These are phyloP conservation scores for Rhodotorula sp. DNA, from an alignment of 1,284 basidiomycete species.

Conservation along the genomic window DNA sequence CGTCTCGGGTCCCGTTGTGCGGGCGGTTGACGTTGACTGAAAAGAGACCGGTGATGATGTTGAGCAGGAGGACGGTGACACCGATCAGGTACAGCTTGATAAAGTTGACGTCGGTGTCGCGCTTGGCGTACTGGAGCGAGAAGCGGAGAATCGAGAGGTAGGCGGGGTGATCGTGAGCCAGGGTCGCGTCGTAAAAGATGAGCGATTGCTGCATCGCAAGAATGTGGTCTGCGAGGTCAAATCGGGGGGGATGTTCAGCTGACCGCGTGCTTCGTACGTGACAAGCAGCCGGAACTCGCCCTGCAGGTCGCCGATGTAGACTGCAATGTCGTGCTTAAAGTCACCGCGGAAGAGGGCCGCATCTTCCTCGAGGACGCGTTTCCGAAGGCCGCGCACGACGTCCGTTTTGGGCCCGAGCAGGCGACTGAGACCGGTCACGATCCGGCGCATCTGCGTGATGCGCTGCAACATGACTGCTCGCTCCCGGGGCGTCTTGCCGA, in stretches of 20 bases:
- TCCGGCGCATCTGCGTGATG: constrained; percentile 74
- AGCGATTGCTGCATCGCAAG: constrained; percentile 80
- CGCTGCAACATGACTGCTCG: constrained; percentile 58
- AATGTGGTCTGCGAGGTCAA: constrained; percentile 70
- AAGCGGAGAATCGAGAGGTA: constrained; percentile 76
- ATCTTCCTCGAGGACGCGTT: constrained; percentile 58
- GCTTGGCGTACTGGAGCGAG: constrained; percentile 61
- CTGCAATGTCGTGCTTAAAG: constrained; percentile 49
- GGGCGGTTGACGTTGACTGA: neutral
- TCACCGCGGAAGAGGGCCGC: constrained; percentile 27
- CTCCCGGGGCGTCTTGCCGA: constrained; percentile 27
- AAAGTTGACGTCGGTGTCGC: constrained; percentile 65
- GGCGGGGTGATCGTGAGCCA: constrained; percentile 80
- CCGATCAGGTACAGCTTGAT: constrained; percentile 66
- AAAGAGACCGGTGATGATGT: constrained; percentile 56
- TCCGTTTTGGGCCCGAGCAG: constrained; percentile 78
- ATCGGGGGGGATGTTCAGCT: neutral
- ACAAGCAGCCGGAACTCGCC: constrained; percentile 55
- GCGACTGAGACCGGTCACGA: constrained; percentile 77
- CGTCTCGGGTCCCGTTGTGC: constrained; percentile 5
- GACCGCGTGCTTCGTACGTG: neutral
- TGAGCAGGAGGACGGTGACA: constrained; percentile 68
- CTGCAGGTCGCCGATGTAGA: constrained; percentile 90
- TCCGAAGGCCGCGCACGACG: constrained; percentile 75
- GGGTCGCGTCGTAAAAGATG: constrained; percentile 81